These are phyloP conservation scores for Rhodotorula sp. DNA, from an alignment of 1,284 basidiomycete species.

Conservation along the genomic window DNA sequence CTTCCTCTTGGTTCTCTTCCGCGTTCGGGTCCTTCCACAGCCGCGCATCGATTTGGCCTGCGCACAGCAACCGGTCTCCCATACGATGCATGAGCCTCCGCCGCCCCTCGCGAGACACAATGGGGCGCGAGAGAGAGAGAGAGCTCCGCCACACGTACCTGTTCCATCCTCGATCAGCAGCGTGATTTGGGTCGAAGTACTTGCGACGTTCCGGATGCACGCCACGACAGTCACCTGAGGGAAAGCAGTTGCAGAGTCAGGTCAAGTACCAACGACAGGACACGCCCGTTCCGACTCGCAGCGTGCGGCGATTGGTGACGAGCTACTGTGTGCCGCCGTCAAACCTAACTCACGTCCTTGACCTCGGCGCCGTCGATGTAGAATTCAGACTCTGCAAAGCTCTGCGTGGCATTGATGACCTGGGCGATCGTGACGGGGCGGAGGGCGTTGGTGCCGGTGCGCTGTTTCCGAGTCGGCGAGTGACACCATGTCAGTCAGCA, in stretches of 20 bases:
- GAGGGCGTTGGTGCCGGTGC: constrained; percentile 49
- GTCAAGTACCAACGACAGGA: no score
- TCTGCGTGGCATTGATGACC: constrained; percentile 70
- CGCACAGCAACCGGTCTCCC: no score
- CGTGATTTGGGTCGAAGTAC: constrained; percentile 75
- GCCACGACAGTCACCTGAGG: constrained; percentile 66
- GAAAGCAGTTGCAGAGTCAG: no score
- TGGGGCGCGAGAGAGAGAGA: background rate
- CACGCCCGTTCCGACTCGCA: no score
- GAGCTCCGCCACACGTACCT: constrained; percentile 47
- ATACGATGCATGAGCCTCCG: no score
- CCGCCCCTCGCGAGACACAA: no score
- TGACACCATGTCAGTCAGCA: background rate
- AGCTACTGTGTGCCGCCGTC: background rate
- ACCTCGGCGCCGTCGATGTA: constrained; percentile 75
- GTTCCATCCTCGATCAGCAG: constrained; percentile 87
- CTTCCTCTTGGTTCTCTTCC: constrained; percentile 43
- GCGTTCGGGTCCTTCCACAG: constrained; percentile 74
- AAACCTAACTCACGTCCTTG: constrained; percentile 62
- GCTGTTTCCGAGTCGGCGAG: constrained; percentile 5
- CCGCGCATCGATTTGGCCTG: constrained; percentile 17
- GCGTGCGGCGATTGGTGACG: background rate
- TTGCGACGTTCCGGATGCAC: constrained; percentile 66
- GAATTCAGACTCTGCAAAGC: constrained; percentile 85
- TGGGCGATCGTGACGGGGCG: constrained; percentile 85